phyloP scores from a whole-genome alignment of 2,329 filamentous ascomycete genomes.

The Neospermospora avenae region DNA sequence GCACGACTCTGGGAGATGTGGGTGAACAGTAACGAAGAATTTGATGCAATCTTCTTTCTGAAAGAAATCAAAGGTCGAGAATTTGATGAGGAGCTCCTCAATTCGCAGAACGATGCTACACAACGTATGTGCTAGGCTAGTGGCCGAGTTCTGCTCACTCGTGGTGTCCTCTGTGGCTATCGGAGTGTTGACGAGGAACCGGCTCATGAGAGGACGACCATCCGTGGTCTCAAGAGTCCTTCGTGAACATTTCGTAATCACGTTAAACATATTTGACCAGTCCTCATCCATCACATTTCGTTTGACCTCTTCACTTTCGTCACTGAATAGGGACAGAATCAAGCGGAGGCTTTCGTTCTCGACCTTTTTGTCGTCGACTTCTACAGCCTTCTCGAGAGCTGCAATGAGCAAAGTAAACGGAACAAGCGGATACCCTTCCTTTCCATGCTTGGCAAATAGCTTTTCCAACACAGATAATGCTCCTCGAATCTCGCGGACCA shows the following conservation, averaged over 20 bases:
- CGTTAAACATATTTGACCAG: constrained; percentile 59
- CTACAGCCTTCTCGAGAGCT: constrained; percentile 50
- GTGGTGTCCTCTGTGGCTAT: constrained; percentile 24
- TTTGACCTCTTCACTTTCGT: constrained; percentile 50
- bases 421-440: constrained; percentile 57
- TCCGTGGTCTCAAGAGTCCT: constrained; percentile 31
- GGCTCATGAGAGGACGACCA: constrained; percentile 24
- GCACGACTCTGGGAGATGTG: constrained; percentile 60
- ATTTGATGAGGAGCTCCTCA: constrained; percentile 36
- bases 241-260: constrained; percentile 52
- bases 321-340: constrained; percentile 54
- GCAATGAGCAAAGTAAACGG: constrained; percentile 57
- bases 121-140: constrained; percentile 30
- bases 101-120: constrained; percentile 33
- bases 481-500: constrained; percentile 56
- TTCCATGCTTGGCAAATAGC: constrained; percentile 55
- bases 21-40: constrained; percentile 62
- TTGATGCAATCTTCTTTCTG: constrained; percentile 64
- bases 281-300: constrained; percentile 61
- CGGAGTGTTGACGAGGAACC: constrained; percentile 22
- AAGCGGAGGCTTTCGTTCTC: constrained; percentile 34
- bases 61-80: constrained; percentile 49
- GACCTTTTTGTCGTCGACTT: constrained; percentile 32
- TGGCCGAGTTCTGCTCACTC: constrained; percentile 22
- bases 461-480: constrained; percentile 61